Percentiles rank a stretch among this genome's conserved stretches.
phyloP scores from a whole-genome alignment of 2,329 filamentous ascomycete species.

The Neospermospora avenae region DNA sequence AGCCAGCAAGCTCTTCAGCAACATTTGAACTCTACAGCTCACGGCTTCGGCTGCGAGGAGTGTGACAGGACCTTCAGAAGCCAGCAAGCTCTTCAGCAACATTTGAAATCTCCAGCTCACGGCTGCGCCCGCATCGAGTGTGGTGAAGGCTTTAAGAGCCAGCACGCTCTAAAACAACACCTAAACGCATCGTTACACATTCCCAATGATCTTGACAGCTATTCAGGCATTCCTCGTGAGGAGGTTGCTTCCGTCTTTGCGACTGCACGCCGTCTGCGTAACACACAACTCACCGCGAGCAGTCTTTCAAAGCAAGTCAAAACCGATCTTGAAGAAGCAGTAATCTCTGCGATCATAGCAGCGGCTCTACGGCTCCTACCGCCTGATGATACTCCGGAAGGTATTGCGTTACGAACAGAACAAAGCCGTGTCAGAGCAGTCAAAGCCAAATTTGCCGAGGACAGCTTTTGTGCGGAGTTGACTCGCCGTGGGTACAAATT shows the following conservation, averaged over 20 bases:
- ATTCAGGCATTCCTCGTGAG: neutral
- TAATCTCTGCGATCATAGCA: neutral
- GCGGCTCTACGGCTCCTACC: too few relatives aligned
- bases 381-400: too few relatives aligned
- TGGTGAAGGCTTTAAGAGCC: neutral
- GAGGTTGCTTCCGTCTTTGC: neutral
- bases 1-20: neutral
- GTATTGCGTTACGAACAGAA: too few relatives aligned
- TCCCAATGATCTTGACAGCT: neutral
- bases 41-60: neutral
- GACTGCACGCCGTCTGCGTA: neutral
- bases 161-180: neutral
- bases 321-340: neutral
- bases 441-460: neutral
- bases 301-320: neutral
- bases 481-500: neutral
- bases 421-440: neutral
- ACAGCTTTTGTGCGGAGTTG: neutral
- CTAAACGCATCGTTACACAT: neutral
- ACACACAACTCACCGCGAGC: neutral
- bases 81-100: neutral
- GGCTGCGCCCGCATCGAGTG: neutral
- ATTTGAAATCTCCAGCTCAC: neutral
- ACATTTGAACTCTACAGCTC: neutral
- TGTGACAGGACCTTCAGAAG: neutral